Conservation (phyloP, 345 rosid species). For the Boechera divaricarpa region DNA sequence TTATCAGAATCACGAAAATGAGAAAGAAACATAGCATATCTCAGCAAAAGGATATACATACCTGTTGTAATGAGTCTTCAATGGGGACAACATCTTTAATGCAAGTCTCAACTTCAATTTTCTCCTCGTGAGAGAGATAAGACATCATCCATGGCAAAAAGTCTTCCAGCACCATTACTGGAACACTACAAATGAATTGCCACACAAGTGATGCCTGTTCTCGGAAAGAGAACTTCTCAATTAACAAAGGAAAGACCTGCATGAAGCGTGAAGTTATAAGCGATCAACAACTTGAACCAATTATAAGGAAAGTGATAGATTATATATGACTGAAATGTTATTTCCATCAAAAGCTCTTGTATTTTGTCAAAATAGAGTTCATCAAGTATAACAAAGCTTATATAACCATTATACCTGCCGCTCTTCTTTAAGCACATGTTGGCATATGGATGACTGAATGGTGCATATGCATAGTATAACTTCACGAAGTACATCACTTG, state of each 20-base stretch:
- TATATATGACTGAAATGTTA: neutral
- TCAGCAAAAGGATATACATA: slow-evolving; percentile 31
- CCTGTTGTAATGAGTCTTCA: slow-evolving; percentile 73
- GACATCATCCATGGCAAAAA: slow-evolving; percentile 88
- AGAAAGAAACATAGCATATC: slow-evolving; percentile 21
- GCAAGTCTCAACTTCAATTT: slow-evolving; percentile 61
- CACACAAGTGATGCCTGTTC: slow-evolving; percentile 87
- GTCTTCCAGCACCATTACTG: slow-evolving; percentile 75
- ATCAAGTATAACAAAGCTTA: neutral
- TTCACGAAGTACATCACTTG: slow-evolving; percentile 58
- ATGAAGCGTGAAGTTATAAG: neutral
- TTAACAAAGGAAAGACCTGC: slow-evolving; percentile 80
- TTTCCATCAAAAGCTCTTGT: neutral
- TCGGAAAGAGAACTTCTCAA: slow-evolving; percentile 69
- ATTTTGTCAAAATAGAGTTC: neutral
- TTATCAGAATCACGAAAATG: slow-evolving; percentile 33
- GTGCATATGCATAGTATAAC: slow-evolving; percentile 83
- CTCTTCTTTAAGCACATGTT: slow-evolving; percentile 97
- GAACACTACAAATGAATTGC: slow-evolving; percentile 91
- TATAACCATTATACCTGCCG: slow-evolving; percentile 59
- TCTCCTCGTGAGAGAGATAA: slow-evolving; percentile 72
- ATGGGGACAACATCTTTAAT: slow-evolving; percentile 69
- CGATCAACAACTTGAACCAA: too few species aligned
- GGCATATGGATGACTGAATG: slow-evolving; percentile 79
- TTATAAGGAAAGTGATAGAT: neutral